These are phyloP conservation scores for Melastoma malabathricum DNA, from an alignment of 345 rosid genomes.

Conservation along the genomic window DNA sequence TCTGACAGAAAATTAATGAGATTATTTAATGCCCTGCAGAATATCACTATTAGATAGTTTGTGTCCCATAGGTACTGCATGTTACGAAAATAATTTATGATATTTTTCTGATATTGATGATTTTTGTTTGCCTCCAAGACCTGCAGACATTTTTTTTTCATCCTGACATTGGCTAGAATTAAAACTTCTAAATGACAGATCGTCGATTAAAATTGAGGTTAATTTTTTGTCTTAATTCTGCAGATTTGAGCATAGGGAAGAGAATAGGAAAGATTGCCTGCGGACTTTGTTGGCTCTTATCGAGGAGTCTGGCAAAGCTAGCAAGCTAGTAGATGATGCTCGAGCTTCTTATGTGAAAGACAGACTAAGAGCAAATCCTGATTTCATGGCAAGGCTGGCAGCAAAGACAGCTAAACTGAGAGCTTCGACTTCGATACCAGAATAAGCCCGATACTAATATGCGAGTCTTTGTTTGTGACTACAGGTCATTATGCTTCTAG, in stretches of 20 bases:
- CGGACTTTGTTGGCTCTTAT: slow-evolving; percentile 61
- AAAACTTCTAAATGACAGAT: too few species aligned
- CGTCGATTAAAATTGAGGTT: not conserved
- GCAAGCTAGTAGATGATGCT: slow-evolving; percentile 57
- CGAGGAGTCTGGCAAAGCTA: slow-evolving; percentile 84
- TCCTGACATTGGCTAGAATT: too few species aligned
- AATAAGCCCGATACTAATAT: slow-evolving; percentile 10
- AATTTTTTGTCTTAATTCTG: slow-evolving; percentile 4
- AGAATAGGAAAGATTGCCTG: slow-evolving; percentile 90
- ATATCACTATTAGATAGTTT: too few species aligned
- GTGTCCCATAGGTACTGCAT: too few species aligned
- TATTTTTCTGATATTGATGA: too few species aligned
- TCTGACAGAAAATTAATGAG: too few species aligned
- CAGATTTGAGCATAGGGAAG: slow-evolving; percentile 93
- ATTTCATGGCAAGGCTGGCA: slow-evolving; percentile 73
- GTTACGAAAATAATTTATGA: too few species aligned
- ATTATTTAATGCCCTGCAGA: too few species aligned
- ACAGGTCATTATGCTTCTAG: too few species aligned
- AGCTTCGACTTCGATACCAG: slow-evolving; percentile 19
- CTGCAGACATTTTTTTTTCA: too few species aligned
- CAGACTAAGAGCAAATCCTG: slow-evolving; percentile 68
- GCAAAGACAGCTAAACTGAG: slow-evolving; percentile 39
- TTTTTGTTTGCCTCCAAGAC: too few species aligned
- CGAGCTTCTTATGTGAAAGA: slow-evolving; percentile 60
- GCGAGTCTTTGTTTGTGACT: too few species aligned